Percentiles rank a stretch among this genome's conserved stretches.
phyloP scores from a whole-genome alignment of 371 early-diverging fungal species.

The Mortierella sp. region DNA sequence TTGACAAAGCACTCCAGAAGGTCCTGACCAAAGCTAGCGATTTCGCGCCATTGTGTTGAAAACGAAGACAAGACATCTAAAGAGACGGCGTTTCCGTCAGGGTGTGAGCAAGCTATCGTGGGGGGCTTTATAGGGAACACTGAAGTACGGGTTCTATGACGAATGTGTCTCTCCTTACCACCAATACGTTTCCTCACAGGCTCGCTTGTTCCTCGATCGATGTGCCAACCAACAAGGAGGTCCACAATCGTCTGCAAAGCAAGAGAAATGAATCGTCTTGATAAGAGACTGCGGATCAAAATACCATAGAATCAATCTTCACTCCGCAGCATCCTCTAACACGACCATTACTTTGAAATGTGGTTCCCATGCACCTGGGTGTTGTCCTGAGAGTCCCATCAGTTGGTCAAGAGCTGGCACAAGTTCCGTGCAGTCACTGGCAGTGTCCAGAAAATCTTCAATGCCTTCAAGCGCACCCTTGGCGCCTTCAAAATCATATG shows the following conservation, averaged over 20 bases:
- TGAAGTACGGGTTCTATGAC: too few relatives aligned
- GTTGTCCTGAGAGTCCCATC: slow-evolving; percentile 18
- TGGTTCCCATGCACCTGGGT: slow-evolving; percentile 38
- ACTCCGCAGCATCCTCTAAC: neutral
- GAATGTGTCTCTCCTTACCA: slow-evolving; percentile 44
- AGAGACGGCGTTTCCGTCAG: slow-evolving; percentile 12
- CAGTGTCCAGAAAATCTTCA: slow-evolving; percentile 26
- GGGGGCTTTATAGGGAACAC: too few relatives aligned
- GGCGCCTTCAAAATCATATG: slow-evolving; percentile 19
- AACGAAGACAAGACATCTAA: slow-evolving; percentile 54
- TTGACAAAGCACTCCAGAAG: slow-evolving; percentile 42
- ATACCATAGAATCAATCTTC: neutral
- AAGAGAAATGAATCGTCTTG: slow-evolving; percentile 2
- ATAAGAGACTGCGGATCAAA: neutral
- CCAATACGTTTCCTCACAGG: slow-evolving; percentile 54
- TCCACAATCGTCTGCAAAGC: slow-evolving; percentile 67
- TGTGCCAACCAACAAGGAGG: slow-evolving; percentile 76
- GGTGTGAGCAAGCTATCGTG: too few relatives aligned
- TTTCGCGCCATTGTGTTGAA: slow-evolving; percentile 26
- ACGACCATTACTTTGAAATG: slow-evolving; percentile 26
- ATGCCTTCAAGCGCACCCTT: slow-evolving; percentile 17
- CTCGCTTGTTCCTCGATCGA: slow-evolving; percentile 62
- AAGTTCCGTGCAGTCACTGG: slow-evolving; percentile 19
- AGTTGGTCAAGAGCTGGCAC: slow-evolving; percentile 32
- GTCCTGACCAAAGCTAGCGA: slow-evolving; percentile 32